Base-by-base conservation (phyloP, 768 basidiomycete species). In the Suillus discolor region DNA sequence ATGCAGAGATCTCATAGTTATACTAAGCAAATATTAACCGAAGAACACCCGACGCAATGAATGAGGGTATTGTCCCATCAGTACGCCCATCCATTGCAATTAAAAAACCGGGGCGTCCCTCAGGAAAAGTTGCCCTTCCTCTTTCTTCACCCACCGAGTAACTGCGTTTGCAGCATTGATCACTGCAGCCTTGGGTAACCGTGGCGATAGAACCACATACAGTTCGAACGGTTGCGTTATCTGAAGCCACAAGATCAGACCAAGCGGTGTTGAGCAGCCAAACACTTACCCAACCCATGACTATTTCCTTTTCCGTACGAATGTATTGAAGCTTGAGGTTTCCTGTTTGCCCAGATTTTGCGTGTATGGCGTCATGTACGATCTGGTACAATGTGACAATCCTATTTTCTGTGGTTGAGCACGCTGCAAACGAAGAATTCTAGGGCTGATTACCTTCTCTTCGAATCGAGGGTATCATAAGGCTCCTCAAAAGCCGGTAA, bases 191-290 rank as follows among this genome's bases (percentile, higher is more conserved):
- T 98, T 98, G 7, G 97, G 93, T 62, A 98, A 73, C 57, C 85
- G 82, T 12, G 94, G 92, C 1, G 94, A 93, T 16, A 96, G 75
- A 0, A 91, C 83, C 60, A 97, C 78, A 73, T 97, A 99, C 18
- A 99, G 79, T 75, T 99, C 97, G 72, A 97, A 98, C 0, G 90
- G 89, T 71, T 95, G 92, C 0, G 96, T 97, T 65, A 96, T 91
- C 96, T 99, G 72, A 38, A 15, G 57, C 61, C 25, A 44, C 45
- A 18, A 60, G 44, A 53, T 13, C 13, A 53, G 36, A 20, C 42
- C 41, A 20, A 16, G 25, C 13, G 12, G 5, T 28, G 2, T 15
- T 18, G 20, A 54, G 57, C 5, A 60, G 65, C 49, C 25, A 45
- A 59, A 61, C 20, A 75, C 91, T 64, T 74, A 98, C 96, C 97